Evolutionary conservation across 2,329 filamentous ascomycete species (phyloP), one percentile per base, ranked within the genome.

Genomic region (Ambrosiella beaveri): DNA sequence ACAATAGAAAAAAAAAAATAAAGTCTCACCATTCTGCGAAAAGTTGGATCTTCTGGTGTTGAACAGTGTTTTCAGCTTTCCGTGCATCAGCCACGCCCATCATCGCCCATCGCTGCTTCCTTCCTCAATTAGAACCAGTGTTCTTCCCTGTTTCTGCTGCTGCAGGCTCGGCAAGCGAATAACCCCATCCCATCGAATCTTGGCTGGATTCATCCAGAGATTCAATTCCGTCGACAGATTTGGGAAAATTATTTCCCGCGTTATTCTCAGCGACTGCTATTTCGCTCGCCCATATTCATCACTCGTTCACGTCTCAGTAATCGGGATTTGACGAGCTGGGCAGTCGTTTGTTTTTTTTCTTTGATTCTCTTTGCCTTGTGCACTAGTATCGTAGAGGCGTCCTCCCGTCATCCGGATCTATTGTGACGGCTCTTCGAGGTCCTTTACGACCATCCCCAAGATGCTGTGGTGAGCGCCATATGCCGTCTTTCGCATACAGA

Each of bases 381-480:
- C 27, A 4, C 27, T 27, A 27, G 27, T 27, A 27, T 27, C 27
- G 27, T 27, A 27, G 27, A 27, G 27, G 27, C 27, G 27, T 27
- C 3, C 2, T 3, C 3, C 19, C 27, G 27, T 4, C 27, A 27
- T 27, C 27, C 27, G 5, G 27, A 27, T 27, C 27, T 27, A 27
- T 5, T 27, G 27, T 4, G 27, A 27, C 27, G 27, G 27, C 27
- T 27, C 27, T 27, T 27, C 27, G 27, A 27, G 27, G 27, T 27
- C 27, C n/a, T 47, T 47, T 13, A 15, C 7, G 8, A 47, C 8
- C 44, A 8, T 17, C 15, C 54, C 58, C 58, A 57, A 57, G 54
- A 60, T 60, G 58, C 57, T 53, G 47, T 60, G 58, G 58, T 54
- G 58, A 60, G 58, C 58, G 58, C 44, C 58, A 60, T 57, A 37